phyloP scores from a whole-genome alignment of 805 yeast species.

The Danielia oregonensis region DNA sequence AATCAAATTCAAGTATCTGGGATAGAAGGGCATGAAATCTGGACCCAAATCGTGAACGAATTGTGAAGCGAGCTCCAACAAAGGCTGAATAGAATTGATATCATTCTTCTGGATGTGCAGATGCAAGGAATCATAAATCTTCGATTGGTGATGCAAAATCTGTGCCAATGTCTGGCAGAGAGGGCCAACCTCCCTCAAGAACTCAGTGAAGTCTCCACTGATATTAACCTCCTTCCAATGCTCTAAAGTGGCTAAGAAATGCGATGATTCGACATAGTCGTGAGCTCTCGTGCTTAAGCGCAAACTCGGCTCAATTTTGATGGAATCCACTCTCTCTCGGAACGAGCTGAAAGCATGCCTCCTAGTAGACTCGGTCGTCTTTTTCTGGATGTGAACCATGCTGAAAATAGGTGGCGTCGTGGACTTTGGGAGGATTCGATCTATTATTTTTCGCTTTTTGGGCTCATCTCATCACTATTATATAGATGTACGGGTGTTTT shows the following conservation, averaged over 20 bases:
- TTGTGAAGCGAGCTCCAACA: conserved; percentile 73
- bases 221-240: conserved; percentile 88
- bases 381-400: conserved; percentile 12
- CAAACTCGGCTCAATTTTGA: conserved; percentile 72
- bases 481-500: conserved; percentile 14
- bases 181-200: conserved; percentile 52
- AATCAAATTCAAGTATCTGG: conserved; percentile 47
- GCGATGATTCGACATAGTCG: conserved; percentile 72
- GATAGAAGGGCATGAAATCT: conserved; percentile 76
- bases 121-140: conserved; percentile 51
- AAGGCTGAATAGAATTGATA: conserved; percentile 69
- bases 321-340: conserved; percentile 76
- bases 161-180: conserved; percentile 73
- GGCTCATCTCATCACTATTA: conserved; percentile 12
- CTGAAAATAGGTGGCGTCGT: too few species aligned
- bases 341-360: conserved; percentile 68
- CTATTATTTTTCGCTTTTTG: conserved; percentile 3
- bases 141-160: conserved; percentile 63
- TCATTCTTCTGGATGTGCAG: conserved; percentile 54
- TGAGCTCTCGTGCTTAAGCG: conserved; percentile 56
- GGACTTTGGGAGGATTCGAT: too few species aligned
- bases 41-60: conserved; percentile 90
- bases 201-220: conserved; percentile 65
- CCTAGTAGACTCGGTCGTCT: conserved; percentile 53
- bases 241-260: conserved; percentile 71